Percentiles rank a stretch among this genome's conserved stretches.
phyloP scores from a whole-genome alignment of 176 grass and related monocot genomes.

The Eragrostis curvula region DNA sequence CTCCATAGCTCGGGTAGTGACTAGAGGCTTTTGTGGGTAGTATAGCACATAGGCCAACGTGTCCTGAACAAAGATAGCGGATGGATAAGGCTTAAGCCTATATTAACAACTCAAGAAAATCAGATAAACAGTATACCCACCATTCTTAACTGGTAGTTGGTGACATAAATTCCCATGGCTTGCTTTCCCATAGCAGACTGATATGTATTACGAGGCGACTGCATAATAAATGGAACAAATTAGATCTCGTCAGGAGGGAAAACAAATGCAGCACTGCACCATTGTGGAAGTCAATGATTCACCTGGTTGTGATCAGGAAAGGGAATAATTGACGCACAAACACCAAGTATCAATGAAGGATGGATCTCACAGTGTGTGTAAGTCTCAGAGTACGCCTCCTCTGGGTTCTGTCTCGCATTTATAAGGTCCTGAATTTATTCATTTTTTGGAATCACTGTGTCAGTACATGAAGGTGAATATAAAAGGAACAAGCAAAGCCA shows the following conservation, averaged over 20 bases:
- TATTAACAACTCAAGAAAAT: conserved; percentile 34
- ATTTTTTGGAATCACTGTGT: background rate
- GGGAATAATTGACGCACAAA: conserved; percentile 98
- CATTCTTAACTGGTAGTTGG: conserved; percentile 99
- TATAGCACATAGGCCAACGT: conserved; percentile 98
- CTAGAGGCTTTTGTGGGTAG: conserved; percentile 98
- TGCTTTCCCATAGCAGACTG: conserved; percentile 99
- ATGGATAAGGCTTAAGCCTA: conserved; percentile 33
- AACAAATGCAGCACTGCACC: background rate
- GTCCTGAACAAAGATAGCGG: conserved; percentile 60
- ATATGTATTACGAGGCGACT: conserved; percentile 99
- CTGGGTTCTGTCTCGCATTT: conserved; percentile 71
- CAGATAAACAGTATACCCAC: conserved; percentile 52
- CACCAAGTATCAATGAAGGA: conserved; percentile 95
- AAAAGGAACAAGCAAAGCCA: conserved; percentile 5
- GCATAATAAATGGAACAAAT: conserved; percentile 35
- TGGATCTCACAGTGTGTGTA: conserved; percentile 99
- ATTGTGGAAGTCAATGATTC: conserved; percentile 35
- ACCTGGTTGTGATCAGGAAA: conserved; percentile 99
- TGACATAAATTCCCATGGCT: conserved; percentile 99
- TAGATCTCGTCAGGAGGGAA: conserved; percentile 7
- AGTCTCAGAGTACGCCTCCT: conserved; percentile 78
- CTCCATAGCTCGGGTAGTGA: conserved; percentile 97
- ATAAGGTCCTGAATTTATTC: conserved; percentile 77
- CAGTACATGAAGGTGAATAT: conserved; percentile 40